Percentiles rank a stretch among this genome's conserved stretches.
These are phyloP conservation scores for Cyberlindnera xylosilytica DNA, from an alignment of 805 yeast species.

Conservation along the genomic window DNA sequence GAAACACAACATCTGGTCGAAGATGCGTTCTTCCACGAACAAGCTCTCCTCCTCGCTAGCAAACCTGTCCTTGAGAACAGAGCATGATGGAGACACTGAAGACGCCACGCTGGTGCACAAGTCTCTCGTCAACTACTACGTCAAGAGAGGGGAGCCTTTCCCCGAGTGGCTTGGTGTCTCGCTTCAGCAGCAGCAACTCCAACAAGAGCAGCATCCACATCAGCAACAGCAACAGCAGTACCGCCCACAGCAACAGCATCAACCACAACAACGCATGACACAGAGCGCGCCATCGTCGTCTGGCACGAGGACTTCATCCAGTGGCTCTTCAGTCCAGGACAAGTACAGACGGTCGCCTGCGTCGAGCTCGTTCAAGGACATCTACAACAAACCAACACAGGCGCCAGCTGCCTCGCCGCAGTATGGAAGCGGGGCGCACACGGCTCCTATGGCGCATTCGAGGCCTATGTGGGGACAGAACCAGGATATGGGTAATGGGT, in stretches of 20 bases:
- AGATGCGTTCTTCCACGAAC: slow-evolving; percentile 27
- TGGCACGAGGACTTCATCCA: slow-evolving; percentile 2
- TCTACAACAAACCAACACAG: slow-evolving; percentile 12
- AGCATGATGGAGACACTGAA: slow-evolving; percentile 27
- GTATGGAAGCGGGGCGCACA: slow-evolving; percentile 2
- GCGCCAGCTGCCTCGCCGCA: slow-evolving; percentile 3
- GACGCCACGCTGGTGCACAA: slow-evolving; percentile 27
- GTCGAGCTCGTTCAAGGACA: slow-evolving; percentile 19
- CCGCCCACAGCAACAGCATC: slow-evolving; percentile 5
- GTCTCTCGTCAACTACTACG: slow-evolving; percentile 23
- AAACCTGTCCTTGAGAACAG: slow-evolving; percentile 23
- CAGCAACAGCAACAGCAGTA: slow-evolving; percentile 6
- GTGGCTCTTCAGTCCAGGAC: slow-evolving; percentile 2
- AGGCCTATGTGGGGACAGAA: slow-evolving; percentile 12
- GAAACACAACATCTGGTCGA: slow-evolving; percentile 23
- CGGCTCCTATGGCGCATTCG: slow-evolving; percentile 4
- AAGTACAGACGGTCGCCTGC: slow-evolving; percentile 16
- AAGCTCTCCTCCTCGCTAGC: slow-evolving; percentile 22
- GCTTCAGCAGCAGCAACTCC: slow-evolving; percentile 13
- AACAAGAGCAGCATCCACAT: slow-evolving; percentile 3
- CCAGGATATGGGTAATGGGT: background rate
- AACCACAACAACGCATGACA: slow-evolving; percentile 3
- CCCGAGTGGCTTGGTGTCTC: slow-evolving; percentile 29
- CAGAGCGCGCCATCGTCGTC: slow-evolving; percentile 5
- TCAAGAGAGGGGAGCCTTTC: slow-evolving; percentile 12